These are phyloP conservation scores for Cutaneotrichosporon cutaneum DNA, from an alignment of 1,284 basidiomycete species.

Conservation along the genomic window DNA sequence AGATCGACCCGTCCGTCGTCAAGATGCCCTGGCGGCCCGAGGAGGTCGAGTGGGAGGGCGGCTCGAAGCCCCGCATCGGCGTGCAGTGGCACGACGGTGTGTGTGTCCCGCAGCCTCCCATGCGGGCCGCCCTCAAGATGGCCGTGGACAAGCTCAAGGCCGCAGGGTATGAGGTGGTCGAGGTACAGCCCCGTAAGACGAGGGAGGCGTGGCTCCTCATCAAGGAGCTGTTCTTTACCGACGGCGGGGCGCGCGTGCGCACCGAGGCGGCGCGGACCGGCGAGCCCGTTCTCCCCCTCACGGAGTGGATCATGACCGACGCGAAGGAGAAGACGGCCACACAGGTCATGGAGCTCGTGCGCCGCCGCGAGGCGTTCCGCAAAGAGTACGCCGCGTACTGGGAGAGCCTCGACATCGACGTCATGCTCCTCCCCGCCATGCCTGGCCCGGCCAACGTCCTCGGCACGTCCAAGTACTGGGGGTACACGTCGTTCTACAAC, in stretches of 20 bases:
- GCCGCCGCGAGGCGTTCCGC: conserved; percentile 34
- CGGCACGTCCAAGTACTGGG: conserved; percentile 44
- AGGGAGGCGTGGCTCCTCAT: conserved; percentile 35
- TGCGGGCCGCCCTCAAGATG: conserved; percentile 40
- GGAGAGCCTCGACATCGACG: conserved; percentile 35
- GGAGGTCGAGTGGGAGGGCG: conserved; percentile 21
- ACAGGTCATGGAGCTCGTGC: conserved; percentile 37
- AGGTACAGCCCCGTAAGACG: conserved; percentile 29
- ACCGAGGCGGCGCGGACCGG: conserved; percentile 21
- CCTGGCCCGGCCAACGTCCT: conserved; percentile 40
- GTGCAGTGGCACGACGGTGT: conserved; percentile 49
- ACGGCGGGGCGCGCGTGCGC: conserved; percentile 38
- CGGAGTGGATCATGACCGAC: conserved; percentile 32
- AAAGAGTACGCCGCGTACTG: conserved; percentile 32
- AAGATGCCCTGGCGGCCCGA: conserved; percentile 41
- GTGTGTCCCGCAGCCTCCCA: conserved; percentile 45
- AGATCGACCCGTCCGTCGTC: conserved; percentile 37
- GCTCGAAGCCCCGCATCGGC: conserved; percentile 36
- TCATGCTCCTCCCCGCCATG: conserved; percentile 42
- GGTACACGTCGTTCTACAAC: conserved; percentile 67
- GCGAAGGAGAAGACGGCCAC: conserved; percentile 25
- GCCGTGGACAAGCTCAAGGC: conserved; percentile 34
- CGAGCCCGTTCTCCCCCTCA: conserved; percentile 40
- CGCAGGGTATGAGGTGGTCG: conserved; percentile 33
- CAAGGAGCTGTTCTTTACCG: conserved; percentile 39